A percentile compares a stretch with the other conserved stretches of the same genome.
These are phyloP conservation scores for Ilyonectria robusta DNA, from an alignment of 2,329 filamentous ascomycete species.

Conservation along the genomic window DNA sequence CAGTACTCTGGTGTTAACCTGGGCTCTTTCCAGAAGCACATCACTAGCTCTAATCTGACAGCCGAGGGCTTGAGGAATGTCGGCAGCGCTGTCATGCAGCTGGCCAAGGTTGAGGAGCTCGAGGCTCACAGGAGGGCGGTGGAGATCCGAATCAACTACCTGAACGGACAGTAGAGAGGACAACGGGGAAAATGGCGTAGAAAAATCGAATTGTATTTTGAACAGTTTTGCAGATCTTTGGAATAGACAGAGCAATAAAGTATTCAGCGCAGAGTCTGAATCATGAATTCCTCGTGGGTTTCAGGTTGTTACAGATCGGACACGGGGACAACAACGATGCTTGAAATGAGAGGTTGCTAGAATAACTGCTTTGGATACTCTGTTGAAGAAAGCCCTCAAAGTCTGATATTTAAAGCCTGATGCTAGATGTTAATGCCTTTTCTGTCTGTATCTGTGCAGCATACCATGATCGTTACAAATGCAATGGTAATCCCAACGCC, in stretches of 20 bases:
- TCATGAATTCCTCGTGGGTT: neutral
- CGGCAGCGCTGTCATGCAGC: slow-evolving; percentile 90
- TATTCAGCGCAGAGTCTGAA: neutral
- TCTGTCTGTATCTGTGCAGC: slow-evolving; percentile 32
- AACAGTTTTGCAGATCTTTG: slow-evolving; percentile 10
- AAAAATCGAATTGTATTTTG: slow-evolving; percentile 25
- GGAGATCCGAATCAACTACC: slow-evolving; percentile 79
- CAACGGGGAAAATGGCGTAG: slow-evolving; percentile 29
- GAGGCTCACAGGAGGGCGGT: slow-evolving; percentile 94
- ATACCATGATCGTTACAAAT: slow-evolving; percentile 40
- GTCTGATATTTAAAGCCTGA: slow-evolving; percentile 34
- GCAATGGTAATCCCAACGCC: slow-evolving; percentile 49
- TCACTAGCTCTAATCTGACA: slow-evolving; percentile 93
- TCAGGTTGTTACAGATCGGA: neutral
- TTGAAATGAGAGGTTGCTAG: neutral
- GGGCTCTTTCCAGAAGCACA: slow-evolving; percentile 96
- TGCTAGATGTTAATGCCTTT: slow-evolving; percentile 38
- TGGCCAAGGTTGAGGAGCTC: slow-evolving; percentile 93
- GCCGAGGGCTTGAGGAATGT: slow-evolving; percentile 88
- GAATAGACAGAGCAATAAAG: slow-evolving; percentile 14
- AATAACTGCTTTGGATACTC: neutral
- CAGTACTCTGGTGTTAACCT: slow-evolving; percentile 99
- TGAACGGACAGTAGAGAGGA: slow-evolving; percentile 53
- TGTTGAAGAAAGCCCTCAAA: slow-evolving; percentile 2
- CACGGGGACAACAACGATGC: neutral